Percentiles rank a stretch among this genome's conserved stretches.
Conservation (phyloP, 805 yeast genomes). For the Tetrapisispora taiwanensis region DNA sequence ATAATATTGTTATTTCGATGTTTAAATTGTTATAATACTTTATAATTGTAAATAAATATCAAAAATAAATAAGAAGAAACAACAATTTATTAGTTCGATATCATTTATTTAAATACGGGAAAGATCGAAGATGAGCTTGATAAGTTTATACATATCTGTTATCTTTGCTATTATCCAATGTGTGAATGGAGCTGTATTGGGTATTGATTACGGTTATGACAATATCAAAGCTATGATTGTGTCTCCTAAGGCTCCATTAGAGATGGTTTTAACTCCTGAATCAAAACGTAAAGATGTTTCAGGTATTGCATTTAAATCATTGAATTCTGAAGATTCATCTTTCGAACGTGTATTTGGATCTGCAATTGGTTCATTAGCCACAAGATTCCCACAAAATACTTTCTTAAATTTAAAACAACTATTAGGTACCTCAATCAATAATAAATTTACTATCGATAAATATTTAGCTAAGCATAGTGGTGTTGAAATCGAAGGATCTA, state of each 20-base stretch:
- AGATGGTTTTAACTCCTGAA: conserved; percentile 79
- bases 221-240: conserved; percentile 78
- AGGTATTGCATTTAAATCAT: conserved; percentile 55
- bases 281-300: conserved; percentile 83
- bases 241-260: conserved; percentile 85
- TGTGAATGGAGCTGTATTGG: conserved; percentile 56
- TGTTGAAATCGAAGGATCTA: conserved; percentile 33
- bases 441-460: conserved; percentile 36
- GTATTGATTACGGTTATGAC: conserved; percentile 84
- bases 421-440: conserved; percentile 48
- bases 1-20: too few relatives aligned
- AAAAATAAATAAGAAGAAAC: too few relatives aligned
- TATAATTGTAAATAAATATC: too few relatives aligned
- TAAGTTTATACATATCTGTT: background rate
- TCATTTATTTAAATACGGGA: too few relatives aligned
- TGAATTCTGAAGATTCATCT: conserved; percentile 28
- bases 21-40: too few relatives aligned
- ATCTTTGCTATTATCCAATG: background rate
- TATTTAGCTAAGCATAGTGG: conserved; percentile 55
- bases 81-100: too few relatives aligned
- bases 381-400: conserved; percentile 66
- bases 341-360: conserved; percentile 72
- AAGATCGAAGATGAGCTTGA: background rate
- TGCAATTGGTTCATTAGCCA: conserved; percentile 55
- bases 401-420: conserved; percentile 58